Percentiles rank a stretch among this genome's conserved stretches.
Evolutionary conservation across 208 protist genomes (phyloP).

Genomic region (Leishmania aethiopica): DNA sequence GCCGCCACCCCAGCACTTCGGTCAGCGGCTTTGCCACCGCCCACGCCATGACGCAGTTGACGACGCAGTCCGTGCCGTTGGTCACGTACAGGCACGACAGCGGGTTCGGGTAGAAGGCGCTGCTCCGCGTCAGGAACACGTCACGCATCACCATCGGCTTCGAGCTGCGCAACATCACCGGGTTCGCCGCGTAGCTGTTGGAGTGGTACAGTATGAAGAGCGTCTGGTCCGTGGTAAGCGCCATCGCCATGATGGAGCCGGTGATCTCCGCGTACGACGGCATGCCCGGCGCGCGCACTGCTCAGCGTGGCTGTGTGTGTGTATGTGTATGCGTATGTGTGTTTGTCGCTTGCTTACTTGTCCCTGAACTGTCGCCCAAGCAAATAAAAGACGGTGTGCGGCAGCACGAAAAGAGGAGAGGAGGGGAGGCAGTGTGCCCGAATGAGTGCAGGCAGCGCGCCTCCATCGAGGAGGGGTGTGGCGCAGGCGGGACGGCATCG

Average conservation of each 20-base stretch:
- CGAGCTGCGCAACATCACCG: slow-evolving; percentile 70
- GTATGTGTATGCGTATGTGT: neutral
- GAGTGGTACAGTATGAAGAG: slow-evolving; percentile 83
- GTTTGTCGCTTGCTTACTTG: neutral
- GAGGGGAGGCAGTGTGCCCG: neutral
- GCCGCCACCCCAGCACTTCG: slow-evolving; percentile 61
- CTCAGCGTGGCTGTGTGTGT: neutral
- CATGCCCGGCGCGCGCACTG: slow-evolving; percentile 7
- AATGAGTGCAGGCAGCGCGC: neutral
- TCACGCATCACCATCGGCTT: slow-evolving; percentile 90
- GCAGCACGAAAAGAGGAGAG: neutral
- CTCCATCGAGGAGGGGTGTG: too few relatives aligned
- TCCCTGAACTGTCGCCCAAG: neutral
- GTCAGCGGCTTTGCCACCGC: slow-evolving; percentile 67
- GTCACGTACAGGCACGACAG: slow-evolving; percentile 81
- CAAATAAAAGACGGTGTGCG: neutral
- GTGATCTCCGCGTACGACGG: slow-evolving; percentile 34
- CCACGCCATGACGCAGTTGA: slow-evolving; percentile 63
- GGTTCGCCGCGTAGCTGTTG: slow-evolving; percentile 82
- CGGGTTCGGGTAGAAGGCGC: slow-evolving; percentile 70
- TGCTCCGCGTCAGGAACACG: slow-evolving; percentile 76
- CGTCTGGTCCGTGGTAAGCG: slow-evolving; percentile 64
- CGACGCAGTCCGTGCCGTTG: slow-evolving; percentile 50
- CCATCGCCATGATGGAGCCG: slow-evolving; percentile 66
- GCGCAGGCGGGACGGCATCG: neutral